These are phyloP conservation scores for Chlamydomonas urium DNA, from an alignment of 139 green algal species.

Conservation along the genomic window DNA sequence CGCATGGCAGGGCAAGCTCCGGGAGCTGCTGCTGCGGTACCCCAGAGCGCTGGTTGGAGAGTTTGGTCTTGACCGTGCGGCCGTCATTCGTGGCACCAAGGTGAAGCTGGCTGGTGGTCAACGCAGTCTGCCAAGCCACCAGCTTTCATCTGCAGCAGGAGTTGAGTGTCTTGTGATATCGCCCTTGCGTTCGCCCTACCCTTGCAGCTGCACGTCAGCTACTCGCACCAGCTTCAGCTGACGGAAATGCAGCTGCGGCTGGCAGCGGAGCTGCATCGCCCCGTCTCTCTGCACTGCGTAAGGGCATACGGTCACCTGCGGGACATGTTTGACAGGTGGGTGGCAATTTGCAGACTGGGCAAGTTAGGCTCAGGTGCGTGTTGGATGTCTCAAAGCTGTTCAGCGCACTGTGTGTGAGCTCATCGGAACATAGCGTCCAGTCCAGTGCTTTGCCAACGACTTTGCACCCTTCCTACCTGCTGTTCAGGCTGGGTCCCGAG, in stretches of 20 bases:
- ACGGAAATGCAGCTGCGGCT: slow-evolving; percentile 48
- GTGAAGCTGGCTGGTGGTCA: no score
- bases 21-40: slow-evolving; percentile 11
- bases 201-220: slow-evolving; percentile 12
- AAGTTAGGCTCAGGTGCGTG: not conserved
- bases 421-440: no score
- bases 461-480: not conserved
- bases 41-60: slow-evolving; percentile 41
- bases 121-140: no score
- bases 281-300: slow-evolving; percentile 66
- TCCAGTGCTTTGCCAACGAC: no score
- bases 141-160: no score
- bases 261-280: slow-evolving; percentile 45
- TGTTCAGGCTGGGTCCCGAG: slow-evolving; percentile 18
- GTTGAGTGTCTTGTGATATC: not conserved
- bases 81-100: slow-evolving; percentile 37
- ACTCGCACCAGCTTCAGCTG: slow-evolving; percentile 35
- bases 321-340: slow-evolving; percentile 9
- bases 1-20: slow-evolving; percentile 26
- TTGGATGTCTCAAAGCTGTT: no score
- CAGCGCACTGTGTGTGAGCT: no score
- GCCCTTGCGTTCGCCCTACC: not conserved
- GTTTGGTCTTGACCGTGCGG: slow-evolving; percentile 44
- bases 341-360: not conserved
- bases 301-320: slow-evolving; percentile 24